Conservation (phyloP, 495 filamentous ascomycete genomes). For the Cenococcum geophilum region DNA sequence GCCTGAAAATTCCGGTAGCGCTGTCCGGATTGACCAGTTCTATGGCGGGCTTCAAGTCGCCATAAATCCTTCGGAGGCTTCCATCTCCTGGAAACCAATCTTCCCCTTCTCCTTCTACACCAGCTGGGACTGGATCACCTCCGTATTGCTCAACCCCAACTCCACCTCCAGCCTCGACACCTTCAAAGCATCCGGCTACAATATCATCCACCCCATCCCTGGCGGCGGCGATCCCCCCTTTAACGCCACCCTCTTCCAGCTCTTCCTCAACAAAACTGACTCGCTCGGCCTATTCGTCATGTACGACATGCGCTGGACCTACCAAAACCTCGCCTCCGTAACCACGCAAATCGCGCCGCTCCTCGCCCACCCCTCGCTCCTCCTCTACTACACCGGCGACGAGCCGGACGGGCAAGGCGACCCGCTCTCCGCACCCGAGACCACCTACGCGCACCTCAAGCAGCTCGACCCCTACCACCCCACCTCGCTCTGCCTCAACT, state of each 20-base stretch:
- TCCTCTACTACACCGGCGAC: constrained; percentile 62
- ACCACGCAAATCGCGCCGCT: constrained; percentile 48
- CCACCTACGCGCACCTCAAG: constrained; percentile 46
- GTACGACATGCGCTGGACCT: constrained; percentile 59
- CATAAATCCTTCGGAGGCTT: constrained; percentile 28
- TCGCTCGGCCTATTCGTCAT: constrained; percentile 53
- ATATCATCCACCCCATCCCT: constrained; percentile 50
- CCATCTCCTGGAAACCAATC: constrained; percentile 44
- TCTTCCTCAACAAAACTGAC: constrained; percentile 52
- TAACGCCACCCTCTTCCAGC: constrained; percentile 27
- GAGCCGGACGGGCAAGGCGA: constrained; percentile 64
- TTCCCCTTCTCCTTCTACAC: constrained; percentile 63
- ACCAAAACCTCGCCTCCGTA: constrained; percentile 52
- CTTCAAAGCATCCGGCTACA: constrained; percentile 50
- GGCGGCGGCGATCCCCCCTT: constrained; percentile 29
- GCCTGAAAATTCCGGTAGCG: constrained; percentile 51
- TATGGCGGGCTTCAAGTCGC: constrained; percentile 50
- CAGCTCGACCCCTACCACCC: constrained; percentile 63
- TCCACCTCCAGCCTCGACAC: constrained; percentile 35
- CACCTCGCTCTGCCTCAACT: constrained; percentile 60
- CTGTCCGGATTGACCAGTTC: constrained; percentile 57
- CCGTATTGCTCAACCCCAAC: constrained; percentile 19
- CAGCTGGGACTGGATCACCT: constrained; percentile 50
- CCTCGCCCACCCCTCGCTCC: constrained; percentile 49
- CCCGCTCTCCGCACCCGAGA: constrained; percentile 45